Evolutionary conservation across 139 green algal genomes (phyloP), one percentile per base, ranked within the genome.

Genomic region (Spirogloea muscicola): DNA sequence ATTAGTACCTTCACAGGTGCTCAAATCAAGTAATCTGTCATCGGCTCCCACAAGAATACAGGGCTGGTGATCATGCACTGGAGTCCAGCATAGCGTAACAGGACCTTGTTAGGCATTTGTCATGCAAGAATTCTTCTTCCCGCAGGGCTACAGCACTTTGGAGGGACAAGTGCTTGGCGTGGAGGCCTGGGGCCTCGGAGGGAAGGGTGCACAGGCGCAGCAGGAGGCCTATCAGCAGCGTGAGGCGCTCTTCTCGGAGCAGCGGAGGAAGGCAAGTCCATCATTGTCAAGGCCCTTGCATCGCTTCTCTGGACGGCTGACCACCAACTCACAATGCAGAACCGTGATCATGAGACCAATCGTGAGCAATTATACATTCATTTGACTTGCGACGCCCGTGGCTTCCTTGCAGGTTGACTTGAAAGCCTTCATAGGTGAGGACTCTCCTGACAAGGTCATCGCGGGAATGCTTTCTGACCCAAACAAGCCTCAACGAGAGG

Each of bases 331-430:
- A 18, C 16, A 18, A 55, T 55, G 57, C 27, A 41, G 13, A 13
- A 16, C 13, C 18, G 57, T 18, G 13, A 65, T 65, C 13, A 13
- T 13, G 29, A 13, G 27, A 13, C 13, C 27, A 41, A 13, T 65
- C 29, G 13, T 36, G 13, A 18, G 13, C 16, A 13, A 55, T 13
- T 41, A 18, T 36, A 18, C 13, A 41, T 41, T 36, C 27, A 36
- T 55, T 16, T 68, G n/a, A n/a, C n/a, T n/a, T n/a, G n/a, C n/a
- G n/a, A n/a, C n/a, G n/a, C n/a, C n/a, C n/a, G n/a, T n/a, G n/a
- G n/a, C n/a, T n/a, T n/a, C n/a, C n/a, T 49, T 57, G 16, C 65
- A 76, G 68, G 44, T 76, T 42, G 68, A 76, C 42, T 27, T 76
- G 51, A 70, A 71, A 29, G 49, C 46, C 27, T 76, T 76, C 21